Percentiles rank a stretch among this genome's conserved stretches.
Evolutionary conservation across 1,139 yeast genomes (phyloP).

Genomic region (Zygosaccharomyces sapae): DNA sequence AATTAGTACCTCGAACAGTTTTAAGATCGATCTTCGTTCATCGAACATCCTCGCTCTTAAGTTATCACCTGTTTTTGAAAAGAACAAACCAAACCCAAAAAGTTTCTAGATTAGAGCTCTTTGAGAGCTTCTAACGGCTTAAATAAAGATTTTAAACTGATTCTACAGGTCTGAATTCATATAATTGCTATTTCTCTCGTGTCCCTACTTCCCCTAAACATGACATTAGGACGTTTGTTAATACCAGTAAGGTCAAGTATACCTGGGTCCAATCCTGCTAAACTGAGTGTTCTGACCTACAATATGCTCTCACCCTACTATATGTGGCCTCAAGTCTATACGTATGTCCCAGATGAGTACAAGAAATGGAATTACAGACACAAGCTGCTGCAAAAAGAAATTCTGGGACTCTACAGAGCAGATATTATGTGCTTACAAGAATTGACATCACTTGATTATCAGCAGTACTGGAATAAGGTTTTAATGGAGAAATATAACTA

Average conservation of each 20-base stretch:
- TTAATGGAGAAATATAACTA: constrained; percentile 35
- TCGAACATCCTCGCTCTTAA: neutral
- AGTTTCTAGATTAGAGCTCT: neutral
- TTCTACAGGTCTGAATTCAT: neutral
- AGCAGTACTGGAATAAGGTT: constrained; percentile 42
- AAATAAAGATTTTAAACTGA: neutral
- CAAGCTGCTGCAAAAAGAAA: constrained; percentile 41
- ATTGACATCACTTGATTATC: constrained; percentile 48
- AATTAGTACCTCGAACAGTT: neutral
- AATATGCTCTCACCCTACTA: constrained; percentile 54
- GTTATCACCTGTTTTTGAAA: neutral
- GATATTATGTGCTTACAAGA: constrained; percentile 63
- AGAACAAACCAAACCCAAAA: neutral
- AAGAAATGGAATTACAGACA: constrained; percentile 50
- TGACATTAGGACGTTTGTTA: constrained; percentile 17
- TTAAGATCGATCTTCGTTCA: neutral
- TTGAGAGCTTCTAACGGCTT: neutral
- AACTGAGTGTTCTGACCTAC: constrained; percentile 41
- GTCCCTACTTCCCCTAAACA: constrained; percentile 1
- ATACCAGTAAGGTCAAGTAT: constrained; percentile 14
- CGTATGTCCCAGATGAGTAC: constrained; percentile 44
- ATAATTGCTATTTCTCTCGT: neutral
- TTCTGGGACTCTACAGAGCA: constrained; percentile 42
- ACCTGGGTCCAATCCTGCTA: constrained; percentile 9
- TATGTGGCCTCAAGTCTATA: constrained; percentile 54